These are phyloP conservation scores for Passiflora organensis DNA, from an alignment of 345 rosid genomes.

Conservation along the genomic window DNA sequence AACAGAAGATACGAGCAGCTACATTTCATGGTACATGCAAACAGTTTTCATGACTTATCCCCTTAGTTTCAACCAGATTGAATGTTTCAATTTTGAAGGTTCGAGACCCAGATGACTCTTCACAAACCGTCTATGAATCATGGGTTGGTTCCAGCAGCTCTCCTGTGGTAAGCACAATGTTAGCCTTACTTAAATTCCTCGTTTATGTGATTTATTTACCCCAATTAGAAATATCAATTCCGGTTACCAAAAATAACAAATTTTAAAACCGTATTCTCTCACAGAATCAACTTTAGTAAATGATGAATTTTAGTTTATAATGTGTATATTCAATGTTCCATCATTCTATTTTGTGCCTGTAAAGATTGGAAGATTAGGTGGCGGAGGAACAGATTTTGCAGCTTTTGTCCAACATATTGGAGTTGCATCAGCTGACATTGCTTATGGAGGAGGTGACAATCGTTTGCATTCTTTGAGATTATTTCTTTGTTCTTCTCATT, in stretches of 20 bases:
- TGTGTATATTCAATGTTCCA: background rate
- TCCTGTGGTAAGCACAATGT: constrained; percentile 38
- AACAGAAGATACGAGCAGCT: background rate
- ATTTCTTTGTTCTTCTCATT: background rate
- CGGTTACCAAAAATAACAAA: background rate
- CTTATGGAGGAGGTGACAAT: constrained; percentile 51
- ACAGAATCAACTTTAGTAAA: background rate
- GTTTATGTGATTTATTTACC: constrained; percentile 1
- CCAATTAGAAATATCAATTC: background rate
- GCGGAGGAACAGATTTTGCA: constrained; percentile 63
- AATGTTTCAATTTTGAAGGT: constrained; percentile 39
- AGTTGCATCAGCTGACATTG: constrained; percentile 55
- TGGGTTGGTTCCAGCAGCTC: constrained; percentile 46
- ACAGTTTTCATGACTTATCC: constrained; percentile 9
- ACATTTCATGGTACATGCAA: background rate
- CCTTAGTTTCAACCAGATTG: constrained; percentile 7
- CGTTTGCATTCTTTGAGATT: background rate
- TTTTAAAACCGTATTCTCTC: too few relatives aligned
- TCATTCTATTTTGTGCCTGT: constrained; percentile 7
- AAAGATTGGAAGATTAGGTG: constrained; percentile 69
- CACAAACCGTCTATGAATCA: constrained; percentile 57
- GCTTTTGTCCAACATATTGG: constrained; percentile 82
- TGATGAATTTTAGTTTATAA: background rate
- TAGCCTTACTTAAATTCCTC: background rate
- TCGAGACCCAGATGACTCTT: constrained; percentile 67